Evolutionary conservation across 192 early-diverging fungal genomes (phyloP).

Genomic region (Podila horticola): DNA sequence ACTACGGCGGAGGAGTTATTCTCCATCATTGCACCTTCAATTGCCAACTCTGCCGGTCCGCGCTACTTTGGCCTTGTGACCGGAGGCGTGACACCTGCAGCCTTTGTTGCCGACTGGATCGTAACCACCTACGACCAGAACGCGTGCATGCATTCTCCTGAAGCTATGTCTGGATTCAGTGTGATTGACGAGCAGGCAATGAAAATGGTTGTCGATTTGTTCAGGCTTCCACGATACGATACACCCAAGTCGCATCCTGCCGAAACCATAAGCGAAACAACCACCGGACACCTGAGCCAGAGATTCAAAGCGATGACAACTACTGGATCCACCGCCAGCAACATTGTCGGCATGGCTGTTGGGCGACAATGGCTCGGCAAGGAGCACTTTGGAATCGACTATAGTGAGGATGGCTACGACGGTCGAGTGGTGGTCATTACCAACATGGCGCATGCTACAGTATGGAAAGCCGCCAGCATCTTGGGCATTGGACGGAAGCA

Average conservation of each 20-base stretch:
- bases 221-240: conserved; percentile 48
- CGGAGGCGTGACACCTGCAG: conserved; percentile 63
- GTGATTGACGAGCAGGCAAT: conserved; percentile 54
- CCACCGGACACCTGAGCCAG: not conserved
- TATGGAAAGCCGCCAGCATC: conserved; percentile 63
- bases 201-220: conserved; percentile 59
- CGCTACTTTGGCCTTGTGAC: conserved; percentile 71
- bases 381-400: conserved; percentile 38
- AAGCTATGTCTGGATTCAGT: conserved; percentile 54
- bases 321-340: conserved; percentile 66
- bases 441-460: conserved; percentile 53
- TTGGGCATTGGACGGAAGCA: conserved; percentile 62
- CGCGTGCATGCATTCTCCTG: conserved; percentile 39
- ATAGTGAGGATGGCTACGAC: conserved; percentile 60
- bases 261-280: not conserved
- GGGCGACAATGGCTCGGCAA: conserved; percentile 55
- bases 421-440: conserved; percentile 49
- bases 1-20: conserved; percentile 15
- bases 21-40: conserved; percentile 12
- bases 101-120: conserved; percentile 54
- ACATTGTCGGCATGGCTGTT: conserved; percentile 59
- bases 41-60: conserved; percentile 40
- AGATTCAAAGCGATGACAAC: conserved; percentile 53
- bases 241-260: conserved; percentile 43
- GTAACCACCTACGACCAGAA: conserved; percentile 53